phyloP scores from a whole-genome alignment of 169 alveolate genomes.

The Plasmodium inui region DNA sequence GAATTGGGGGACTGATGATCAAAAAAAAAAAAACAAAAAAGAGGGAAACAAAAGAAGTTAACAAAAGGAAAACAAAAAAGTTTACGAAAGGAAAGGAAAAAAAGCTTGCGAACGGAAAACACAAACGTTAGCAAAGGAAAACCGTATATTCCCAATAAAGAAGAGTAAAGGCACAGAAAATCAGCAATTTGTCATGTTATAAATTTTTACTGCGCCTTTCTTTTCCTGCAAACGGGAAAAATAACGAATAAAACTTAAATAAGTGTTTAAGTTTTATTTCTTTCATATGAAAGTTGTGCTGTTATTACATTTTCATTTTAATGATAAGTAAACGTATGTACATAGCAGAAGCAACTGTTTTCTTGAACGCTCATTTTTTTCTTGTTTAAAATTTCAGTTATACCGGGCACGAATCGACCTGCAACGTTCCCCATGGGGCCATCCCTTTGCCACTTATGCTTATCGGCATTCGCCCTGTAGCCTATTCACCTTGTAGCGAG shows the following conservation, averaged over 20 bases:
- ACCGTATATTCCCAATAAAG: background rate
- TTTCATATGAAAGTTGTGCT: background rate
- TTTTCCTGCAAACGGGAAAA: conserved; percentile 2
- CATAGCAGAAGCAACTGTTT: background rate
- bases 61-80: background rate
- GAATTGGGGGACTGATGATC: background rate
- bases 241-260: background rate
- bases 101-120: background rate
- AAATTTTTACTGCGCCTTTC: background rate
- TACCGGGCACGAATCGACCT: background rate
- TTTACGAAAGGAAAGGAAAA: background rate
- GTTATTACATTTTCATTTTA: background rate
- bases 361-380: background rate
- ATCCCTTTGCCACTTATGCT: background rate
- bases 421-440: background rate
- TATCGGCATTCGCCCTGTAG: background rate
- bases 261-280: background rate
- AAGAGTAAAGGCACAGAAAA: background rate
- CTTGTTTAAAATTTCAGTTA: background rate
- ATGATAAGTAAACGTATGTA: background rate
- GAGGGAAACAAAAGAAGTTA: background rate
- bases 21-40: background rate
- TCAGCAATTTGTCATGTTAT: background rate
- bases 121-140: background rate
- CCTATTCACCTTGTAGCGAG: background rate